phyloP scores from a whole-genome alignment of 2,329 filamentous ascomycete genomes.

The Thelonectria blattea region DNA sequence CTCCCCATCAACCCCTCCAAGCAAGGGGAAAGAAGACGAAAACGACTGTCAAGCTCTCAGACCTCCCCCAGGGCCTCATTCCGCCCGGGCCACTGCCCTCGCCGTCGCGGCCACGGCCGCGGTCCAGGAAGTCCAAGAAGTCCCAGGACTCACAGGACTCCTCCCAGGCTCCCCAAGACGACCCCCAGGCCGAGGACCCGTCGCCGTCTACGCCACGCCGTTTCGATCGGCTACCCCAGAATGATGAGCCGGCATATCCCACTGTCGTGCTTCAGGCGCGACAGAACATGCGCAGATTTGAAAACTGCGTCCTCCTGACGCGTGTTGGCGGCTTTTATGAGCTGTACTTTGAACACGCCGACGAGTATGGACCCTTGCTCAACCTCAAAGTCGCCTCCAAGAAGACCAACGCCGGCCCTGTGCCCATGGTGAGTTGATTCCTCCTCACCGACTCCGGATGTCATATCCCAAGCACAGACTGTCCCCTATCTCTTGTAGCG shows the following conservation, averaged over 20 bases:
- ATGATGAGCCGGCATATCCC: slow-evolving; percentile 68
- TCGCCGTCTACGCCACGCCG: slow-evolving; percentile 23
- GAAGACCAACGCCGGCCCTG: slow-evolving; percentile 76
- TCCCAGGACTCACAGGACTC: too few relatives aligned
- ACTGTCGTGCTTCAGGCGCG: slow-evolving; percentile 87
- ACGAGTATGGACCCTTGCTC: slow-evolving; percentile 83
- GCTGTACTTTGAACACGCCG: slow-evolving; percentile 95
- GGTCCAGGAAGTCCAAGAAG: neutral
- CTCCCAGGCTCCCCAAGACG: neutral
- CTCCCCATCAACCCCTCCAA: slow-evolving; percentile 32
- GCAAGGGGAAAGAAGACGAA: slow-evolving; percentile 60
- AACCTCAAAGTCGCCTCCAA: slow-evolving; percentile 86
- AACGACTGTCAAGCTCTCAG: slow-evolving; percentile 59
- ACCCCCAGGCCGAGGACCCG: neutral
- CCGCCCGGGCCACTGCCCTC: slow-evolving; percentile 19
- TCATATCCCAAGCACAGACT: slow-evolving; percentile 4
- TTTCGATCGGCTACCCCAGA: slow-evolving; percentile 42
- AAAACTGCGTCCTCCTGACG: slow-evolving; percentile 88
- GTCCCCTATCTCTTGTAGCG: neutral
- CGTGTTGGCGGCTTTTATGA: slow-evolving; percentile 97
- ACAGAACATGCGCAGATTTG: slow-evolving; percentile 88
- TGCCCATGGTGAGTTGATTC: slow-evolving; percentile 75
- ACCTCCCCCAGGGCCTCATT: slow-evolving; percentile 62
- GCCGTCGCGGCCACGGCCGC: neutral
- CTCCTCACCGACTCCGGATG: slow-evolving; percentile 13